Conservation (phyloP, 306 rosid species). For the Quercus cerris region DNA sequence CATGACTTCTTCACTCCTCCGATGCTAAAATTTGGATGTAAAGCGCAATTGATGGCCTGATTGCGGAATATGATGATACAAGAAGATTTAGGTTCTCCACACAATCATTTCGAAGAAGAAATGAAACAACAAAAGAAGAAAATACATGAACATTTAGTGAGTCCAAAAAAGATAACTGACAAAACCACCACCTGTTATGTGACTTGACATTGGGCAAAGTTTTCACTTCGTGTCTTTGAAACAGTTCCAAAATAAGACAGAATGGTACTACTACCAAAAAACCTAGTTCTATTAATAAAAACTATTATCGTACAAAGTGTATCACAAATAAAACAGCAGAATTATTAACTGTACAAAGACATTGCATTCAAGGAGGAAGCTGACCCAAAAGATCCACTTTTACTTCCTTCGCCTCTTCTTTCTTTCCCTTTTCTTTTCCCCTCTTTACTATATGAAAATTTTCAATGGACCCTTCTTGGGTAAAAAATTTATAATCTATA, state of each 20-base stretch:
- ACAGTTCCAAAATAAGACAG: background rate
- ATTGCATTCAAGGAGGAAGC: slow-evolving; percentile 6
- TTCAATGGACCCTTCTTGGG: background rate
- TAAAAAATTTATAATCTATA: background rate
- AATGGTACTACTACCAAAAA: background rate
- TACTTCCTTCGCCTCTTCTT: background rate
- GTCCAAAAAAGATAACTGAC: background rate
- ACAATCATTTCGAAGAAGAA: background rate
- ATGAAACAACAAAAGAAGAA: background rate
- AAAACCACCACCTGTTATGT: background rate
- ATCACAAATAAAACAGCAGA: background rate
- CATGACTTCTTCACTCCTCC: background rate
- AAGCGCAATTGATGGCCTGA: background rate
- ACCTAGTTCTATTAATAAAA: background rate
- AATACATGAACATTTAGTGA: background rate
- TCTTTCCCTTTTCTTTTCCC: background rate
- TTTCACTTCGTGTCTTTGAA: no score
- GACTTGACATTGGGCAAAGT: background rate
- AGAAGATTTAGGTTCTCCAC: background rate
- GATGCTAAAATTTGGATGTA: background rate
- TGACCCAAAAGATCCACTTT: background rate
- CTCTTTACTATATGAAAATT: background rate
- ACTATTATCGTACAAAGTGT: background rate
- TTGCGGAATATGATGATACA: background rate
- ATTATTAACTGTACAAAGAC: background rate